Evolutionary conservation across 306 rosid species (phyloP), one percentile per base, ranked within the genome.

Genomic region (Glycine soja): DNA sequence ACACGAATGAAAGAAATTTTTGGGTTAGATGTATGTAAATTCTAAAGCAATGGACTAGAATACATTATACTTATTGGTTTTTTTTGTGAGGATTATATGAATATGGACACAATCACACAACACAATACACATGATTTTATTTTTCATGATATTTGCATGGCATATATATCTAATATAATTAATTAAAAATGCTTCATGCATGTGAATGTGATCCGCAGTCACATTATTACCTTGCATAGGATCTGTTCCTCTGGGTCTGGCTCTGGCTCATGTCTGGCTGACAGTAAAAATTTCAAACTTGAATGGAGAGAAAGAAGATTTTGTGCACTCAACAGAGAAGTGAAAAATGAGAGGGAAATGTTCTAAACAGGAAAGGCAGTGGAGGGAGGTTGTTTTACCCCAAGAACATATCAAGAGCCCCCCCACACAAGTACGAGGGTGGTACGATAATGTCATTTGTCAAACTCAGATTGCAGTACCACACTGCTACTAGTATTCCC

Each of bases 401-500:
- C 40, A 5, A 77, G 38, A 75, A 72, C 30, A 24, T 24, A 24
- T 24, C 67, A 52, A 63, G 70, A 72, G 52, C 30, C 2, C 30
- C 78, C 78, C 74, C 79, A 61, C 72, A 75, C 47, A 43, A 14
- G 68, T 30, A 50, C 73, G 12, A 62, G 63, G 36, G 63, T 15
- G 8, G 72, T 56, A 42, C 59, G 57, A 70, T 68, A 47, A 36
- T 64, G 83, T 64, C 72, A 67, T 45, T 47, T 64, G 81, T 46
- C 66, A 70, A 67, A 43, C 48, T 56, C 70, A 53, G 64, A 54
- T 56, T 65, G 30, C 68, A 16, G 62, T 16, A 62, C 50, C 38
- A 13, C 63, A 30, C 5, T 62, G 52, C 73, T 63, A 46, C 38
- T 8, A 2, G 79, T 66, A 66, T 73, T 80, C 83, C 81, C 77